These are phyloP conservation scores for Cenchrus americanus DNA, from an alignment of 176 grass and related monocot species.

Conservation along the genomic window DNA sequence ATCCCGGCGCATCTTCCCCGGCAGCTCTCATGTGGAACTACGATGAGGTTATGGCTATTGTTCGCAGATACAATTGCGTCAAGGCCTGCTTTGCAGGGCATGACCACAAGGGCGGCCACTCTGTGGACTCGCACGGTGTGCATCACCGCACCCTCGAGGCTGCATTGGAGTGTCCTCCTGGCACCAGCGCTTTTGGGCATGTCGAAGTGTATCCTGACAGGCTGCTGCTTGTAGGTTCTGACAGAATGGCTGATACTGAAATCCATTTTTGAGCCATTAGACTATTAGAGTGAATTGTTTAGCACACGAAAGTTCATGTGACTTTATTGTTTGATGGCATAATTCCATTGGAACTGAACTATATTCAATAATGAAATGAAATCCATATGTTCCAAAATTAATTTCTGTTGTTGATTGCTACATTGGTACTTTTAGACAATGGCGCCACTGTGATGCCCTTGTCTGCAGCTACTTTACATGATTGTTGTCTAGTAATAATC, in stretches of 20 bases:
- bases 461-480: background rate
- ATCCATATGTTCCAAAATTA: background rate
- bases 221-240: slow-evolving; percentile 72
- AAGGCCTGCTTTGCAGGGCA: slow-evolving; percentile 88
- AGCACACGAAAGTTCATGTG: background rate
- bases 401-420: background rate
- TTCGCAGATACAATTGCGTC: slow-evolving; percentile 74
- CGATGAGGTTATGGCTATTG: slow-evolving; percentile 79
- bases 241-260: slow-evolving; percentile 74
- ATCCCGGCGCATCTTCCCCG: slow-evolving; percentile 57
- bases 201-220: slow-evolving; percentile 76
- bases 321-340: background rate
- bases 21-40: slow-evolving; percentile 90
- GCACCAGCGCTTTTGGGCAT: slow-evolving; percentile 64
- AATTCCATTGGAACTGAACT: background rate
- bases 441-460: background rate
- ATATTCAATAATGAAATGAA: background rate
- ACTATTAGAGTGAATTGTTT: background rate
- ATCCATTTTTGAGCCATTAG: slow-evolving; percentile 57
- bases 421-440: background rate
- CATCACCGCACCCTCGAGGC: slow-evolving; percentile 83
- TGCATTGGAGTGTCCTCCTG: slow-evolving; percentile 87
- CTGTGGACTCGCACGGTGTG: slow-evolving; percentile 67
- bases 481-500: background rate
- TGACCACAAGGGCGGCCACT: slow-evolving; percentile 79